phyloP scores from a whole-genome alignment of 352 stramenopile genomes.

The Phytophthora hibernalis region DNA sequence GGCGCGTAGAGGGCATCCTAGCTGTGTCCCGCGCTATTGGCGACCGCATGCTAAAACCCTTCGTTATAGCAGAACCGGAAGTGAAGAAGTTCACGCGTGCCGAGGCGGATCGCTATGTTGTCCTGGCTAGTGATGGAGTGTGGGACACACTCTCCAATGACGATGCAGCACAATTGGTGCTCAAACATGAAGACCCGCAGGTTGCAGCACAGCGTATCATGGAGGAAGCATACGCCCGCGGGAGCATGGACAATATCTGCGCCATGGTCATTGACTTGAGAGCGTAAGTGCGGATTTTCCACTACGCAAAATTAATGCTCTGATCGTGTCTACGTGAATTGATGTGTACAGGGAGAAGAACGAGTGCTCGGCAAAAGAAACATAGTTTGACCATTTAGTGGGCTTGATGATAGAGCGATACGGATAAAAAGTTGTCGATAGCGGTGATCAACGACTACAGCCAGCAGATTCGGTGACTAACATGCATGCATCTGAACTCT shows the following conservation, averaged over 20 bases:
- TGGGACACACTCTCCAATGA: conserved; percentile 93
- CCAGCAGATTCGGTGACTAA: conserved; percentile 3
- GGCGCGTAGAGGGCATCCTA: conserved; percentile 94
- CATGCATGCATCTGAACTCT: neutral
- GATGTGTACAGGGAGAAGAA: conserved; percentile 56
- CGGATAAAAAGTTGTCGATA: conserved; percentile 28
- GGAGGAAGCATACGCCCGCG: conserved; percentile 84
- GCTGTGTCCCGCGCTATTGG: conserved; percentile 93
- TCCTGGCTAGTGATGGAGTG: conserved; percentile 92
- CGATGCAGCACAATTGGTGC: conserved; percentile 78
- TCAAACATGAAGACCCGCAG: conserved; percentile 75
- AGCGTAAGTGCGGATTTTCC: conserved; percentile 47
- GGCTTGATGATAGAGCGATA: conserved; percentile 32
- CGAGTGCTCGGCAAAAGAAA: conserved; percentile 47
- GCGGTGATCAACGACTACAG: conserved; percentile 11
- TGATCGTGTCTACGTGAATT: conserved; percentile 2
- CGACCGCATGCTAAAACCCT: conserved; percentile 92
- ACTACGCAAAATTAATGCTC: neutral
- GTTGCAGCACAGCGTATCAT: conserved; percentile 81
- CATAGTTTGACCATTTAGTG: conserved; percentile 29
- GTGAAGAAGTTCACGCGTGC: conserved; percentile 72
- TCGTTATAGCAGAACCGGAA: conserved; percentile 92
- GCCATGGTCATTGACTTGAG: conserved; percentile 91
- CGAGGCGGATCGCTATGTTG: conserved; percentile 80
- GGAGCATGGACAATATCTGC: conserved; percentile 93